Evolutionary conservation across 495 filamentous ascomycete genomes (phyloP).

Genomic region (Amniculicola lignicola): DNA sequence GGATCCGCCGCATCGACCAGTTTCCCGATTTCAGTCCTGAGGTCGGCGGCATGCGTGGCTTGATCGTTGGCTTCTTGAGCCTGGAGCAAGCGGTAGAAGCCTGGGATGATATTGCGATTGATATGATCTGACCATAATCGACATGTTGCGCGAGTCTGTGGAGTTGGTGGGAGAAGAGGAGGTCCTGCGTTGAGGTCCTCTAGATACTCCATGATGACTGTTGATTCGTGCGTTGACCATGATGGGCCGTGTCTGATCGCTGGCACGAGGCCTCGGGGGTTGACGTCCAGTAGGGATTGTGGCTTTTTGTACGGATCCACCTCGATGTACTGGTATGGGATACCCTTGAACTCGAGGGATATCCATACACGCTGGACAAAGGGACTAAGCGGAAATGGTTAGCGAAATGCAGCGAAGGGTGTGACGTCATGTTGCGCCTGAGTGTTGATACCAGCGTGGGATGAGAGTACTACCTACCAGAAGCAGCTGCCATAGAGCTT

Average conservation of each 20-base stretch:
- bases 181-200: slow-evolving; percentile 68
- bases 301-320: slow-evolving; percentile 86
- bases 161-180: slow-evolving; percentile 63
- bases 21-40: slow-evolving; percentile 66
- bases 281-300: slow-evolving; percentile 72
- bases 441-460: background rate
- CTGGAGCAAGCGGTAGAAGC: slow-evolving; percentile 76
- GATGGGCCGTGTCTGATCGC: slow-evolving; percentile 72
- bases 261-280: slow-evolving; percentile 84
- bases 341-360: slow-evolving; percentile 78
- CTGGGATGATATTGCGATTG: slow-evolving; percentile 77
- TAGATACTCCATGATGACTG: slow-evolving; percentile 87
- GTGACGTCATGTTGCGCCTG: slow-evolving; percentile 13
- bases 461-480: slow-evolving; percentile 58
- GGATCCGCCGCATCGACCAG: slow-evolving; percentile 69
- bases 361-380: slow-evolving; percentile 98
- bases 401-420: background rate
- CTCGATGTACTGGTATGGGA: slow-evolving; percentile 89
- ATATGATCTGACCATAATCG: slow-evolving; percentile 88
- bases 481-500: slow-evolving; percentile 90
- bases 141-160: slow-evolving; percentile 71
- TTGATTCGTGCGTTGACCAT: slow-evolving; percentile 86
- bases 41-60: slow-evolving; percentile 57
- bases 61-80: slow-evolving; percentile 66
- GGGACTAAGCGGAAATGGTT: slow-evolving; percentile 45